Base-by-base conservation (phyloP, 306 rosid species). In the Malus fusca region DNA sequence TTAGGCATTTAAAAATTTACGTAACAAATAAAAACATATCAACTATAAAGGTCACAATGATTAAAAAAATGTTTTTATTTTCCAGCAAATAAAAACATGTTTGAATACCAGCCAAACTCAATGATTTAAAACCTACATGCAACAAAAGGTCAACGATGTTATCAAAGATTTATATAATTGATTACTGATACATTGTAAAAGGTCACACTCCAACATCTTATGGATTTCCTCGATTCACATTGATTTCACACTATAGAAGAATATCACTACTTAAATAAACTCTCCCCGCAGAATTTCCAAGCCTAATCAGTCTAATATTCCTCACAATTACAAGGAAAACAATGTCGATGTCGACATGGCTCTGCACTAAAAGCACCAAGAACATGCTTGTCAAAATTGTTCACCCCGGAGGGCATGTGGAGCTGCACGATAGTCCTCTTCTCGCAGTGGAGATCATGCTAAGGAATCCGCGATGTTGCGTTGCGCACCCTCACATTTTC, bases 401-500 rank as follows among this genome's bases (percentile, higher is more conserved):
- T 72, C 81, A 87, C 79, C 87, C 88, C 0, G 94, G 92, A 0
- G 92, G 94, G 72, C 87, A 68, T 3, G 79, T 81, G 2, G 98
- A 88, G 73, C 78, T 92, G 71, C 92, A 87, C 70, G 91, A 90
- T 51, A 72, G 73, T 67, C 90, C 92, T 14, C 62, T 88, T 37
- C 87, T 68, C 3, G 95, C 91, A 14, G 88, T 82, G 3, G 89
- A 86, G 81, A 86, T 93, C 21, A 84, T 86, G 86, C 31, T 51
- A 21, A 87, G 79, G 60, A 82, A 90, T 62, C 94, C 91, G 1
- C 82, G 75, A 72, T 78, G 89, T 71, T 83, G 76, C 18, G 82
- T 92, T 2, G 81, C 91, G 0, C 72, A 86, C 78, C 96, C 96
- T 0, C 68, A 82, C 11, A 87, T 89, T 62, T 88, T 87, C 79